Evolutionary conservation across 2,329 filamentous ascomycete species (phyloP).

Genomic region (Cryoendolithus antarcticus): DNA sequence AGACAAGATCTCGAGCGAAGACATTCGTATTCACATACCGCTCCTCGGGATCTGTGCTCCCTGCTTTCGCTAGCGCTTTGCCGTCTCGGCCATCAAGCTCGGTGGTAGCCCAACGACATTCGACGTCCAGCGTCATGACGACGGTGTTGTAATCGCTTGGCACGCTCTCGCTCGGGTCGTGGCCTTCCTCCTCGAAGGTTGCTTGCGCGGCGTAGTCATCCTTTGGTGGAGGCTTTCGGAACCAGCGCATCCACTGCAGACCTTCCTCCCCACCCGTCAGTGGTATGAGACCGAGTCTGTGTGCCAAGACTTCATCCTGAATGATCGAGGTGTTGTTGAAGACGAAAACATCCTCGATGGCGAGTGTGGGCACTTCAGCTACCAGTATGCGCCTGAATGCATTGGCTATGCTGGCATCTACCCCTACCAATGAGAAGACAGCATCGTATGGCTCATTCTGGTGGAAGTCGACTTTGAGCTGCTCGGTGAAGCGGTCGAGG

Average conservation of each 20-base stretch:
- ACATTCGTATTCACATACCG: conserved; percentile 72
- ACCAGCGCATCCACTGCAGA: conserved; percentile 73
- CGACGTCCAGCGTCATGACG: conserved; percentile 60
- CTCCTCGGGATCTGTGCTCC: conserved; percentile 69
- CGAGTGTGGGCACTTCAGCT: conserved; percentile 84
- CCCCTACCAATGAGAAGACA: conserved; percentile 79
- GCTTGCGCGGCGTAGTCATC: conserved; percentile 42
- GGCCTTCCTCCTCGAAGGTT: conserved; percentile 31
- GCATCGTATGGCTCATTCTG: conserved; percentile 64
- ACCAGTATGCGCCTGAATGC: conserved; percentile 95
- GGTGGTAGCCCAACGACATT: conserved; percentile 62
- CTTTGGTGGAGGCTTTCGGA: conserved; percentile 50
- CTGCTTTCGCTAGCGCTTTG: conserved; percentile 44
- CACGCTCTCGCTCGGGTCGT: conserved; percentile 30
- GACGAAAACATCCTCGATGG: conserved; percentile 87
- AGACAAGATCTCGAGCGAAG: conserved; percentile 49
- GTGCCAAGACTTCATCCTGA: conserved; percentile 90
- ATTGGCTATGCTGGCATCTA: conserved; percentile 89
- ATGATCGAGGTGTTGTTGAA: conserved; percentile 96
- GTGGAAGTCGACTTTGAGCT: conserved; percentile 70
- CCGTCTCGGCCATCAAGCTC: conserved; percentile 32
- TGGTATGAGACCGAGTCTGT: conserved; percentile 80
- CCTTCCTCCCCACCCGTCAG: conserved; percentile 69
- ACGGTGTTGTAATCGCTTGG: conserved; percentile 77
- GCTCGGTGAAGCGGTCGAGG: conserved; percentile 58